Evolutionary conservation across 2,329 filamentous ascomycete species (phyloP).

Genomic region (Simplicillium sp.): DNA sequence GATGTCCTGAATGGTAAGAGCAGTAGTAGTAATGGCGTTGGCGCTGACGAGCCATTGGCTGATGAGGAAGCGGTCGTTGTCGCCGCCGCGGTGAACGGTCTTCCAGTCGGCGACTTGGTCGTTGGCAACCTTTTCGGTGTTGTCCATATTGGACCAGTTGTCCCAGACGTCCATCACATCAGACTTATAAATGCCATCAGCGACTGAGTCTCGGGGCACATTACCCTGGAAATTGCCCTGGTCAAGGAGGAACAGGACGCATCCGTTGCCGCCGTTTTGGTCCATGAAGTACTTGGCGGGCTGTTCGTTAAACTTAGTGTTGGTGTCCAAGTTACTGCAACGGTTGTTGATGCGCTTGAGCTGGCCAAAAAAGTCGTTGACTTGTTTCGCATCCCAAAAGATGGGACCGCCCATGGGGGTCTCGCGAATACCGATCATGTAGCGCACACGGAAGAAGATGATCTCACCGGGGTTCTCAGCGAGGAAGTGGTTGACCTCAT

Average conservation of each 20-base stretch:
- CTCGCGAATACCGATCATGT: constrained; percentile 28
- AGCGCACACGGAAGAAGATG: constrained; percentile 35
- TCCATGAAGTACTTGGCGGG: constrained; percentile 19
- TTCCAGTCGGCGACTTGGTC: constrained; percentile 14
- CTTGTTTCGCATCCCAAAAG: constrained; percentile 26
- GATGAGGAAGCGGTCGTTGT: constrained; percentile 17
- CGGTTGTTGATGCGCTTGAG: constrained; percentile 31
- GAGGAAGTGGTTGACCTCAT: constrained; percentile 34
- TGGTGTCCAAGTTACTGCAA: constrained; percentile 16
- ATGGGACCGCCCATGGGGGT: constrained; percentile 15
- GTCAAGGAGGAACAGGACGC: constrained; percentile 21
- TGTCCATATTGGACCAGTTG: constrained; percentile 18
- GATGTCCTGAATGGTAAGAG: constrained; percentile 16
- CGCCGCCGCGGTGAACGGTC: constrained; percentile 10
- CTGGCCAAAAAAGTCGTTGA: constrained; percentile 30
- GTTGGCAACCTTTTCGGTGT: constrained; percentile 14
- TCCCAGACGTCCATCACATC: constrained; percentile 15
- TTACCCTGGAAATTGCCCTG: constrained; percentile 10
- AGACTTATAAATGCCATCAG: constrained; percentile 19
- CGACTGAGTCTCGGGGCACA: constrained; percentile 13
- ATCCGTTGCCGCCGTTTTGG: constrained; percentile 20
- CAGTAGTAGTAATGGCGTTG: constrained; percentile 15
- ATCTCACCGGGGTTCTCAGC: constrained; percentile 31
- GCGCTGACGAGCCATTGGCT: constrained; percentile 21
- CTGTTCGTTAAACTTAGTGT: constrained; percentile 15